phyloP scores from a whole-genome alignment of 371 early-diverging fungal genomes.

The Entomophthora muscae region DNA sequence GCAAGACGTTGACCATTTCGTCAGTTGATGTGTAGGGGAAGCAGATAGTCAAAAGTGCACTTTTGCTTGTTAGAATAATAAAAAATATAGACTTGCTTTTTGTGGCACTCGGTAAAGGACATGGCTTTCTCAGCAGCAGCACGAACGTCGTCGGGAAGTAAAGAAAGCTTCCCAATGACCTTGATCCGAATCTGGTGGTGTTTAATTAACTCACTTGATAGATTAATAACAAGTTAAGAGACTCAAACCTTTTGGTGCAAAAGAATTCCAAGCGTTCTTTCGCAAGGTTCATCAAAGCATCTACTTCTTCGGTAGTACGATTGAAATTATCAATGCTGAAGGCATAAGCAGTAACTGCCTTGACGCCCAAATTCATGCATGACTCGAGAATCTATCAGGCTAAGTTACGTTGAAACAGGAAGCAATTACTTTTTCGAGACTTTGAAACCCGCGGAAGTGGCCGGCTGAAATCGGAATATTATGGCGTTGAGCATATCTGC shows the following conservation, averaged over 20 bases:
- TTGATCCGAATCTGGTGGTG: slow-evolving; percentile 54
- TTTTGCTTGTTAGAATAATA: neutral
- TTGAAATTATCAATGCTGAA: slow-evolving; percentile 97
- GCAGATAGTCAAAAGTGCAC: slow-evolving; percentile 80
- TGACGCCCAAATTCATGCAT: slow-evolving; percentile 70
- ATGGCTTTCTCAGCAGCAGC: slow-evolving; percentile 37
- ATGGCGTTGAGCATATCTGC: slow-evolving; percentile 66
- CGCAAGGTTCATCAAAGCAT: slow-evolving; percentile 72
- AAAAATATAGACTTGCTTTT: slow-evolving; percentile 20
- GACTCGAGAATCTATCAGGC: slow-evolving; percentile 52
- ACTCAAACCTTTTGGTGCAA: slow-evolving; percentile 40
- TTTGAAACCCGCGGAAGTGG: slow-evolving; percentile 67
- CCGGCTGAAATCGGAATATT: slow-evolving; percentile 40
- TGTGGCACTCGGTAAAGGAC: slow-evolving; percentile 47
- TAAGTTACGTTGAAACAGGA: slow-evolving; percentile 7
- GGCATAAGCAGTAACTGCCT: slow-evolving; percentile 90
- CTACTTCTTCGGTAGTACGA: slow-evolving; percentile 78
- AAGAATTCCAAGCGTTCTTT: slow-evolving; percentile 54
- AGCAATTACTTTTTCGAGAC: slow-evolving; percentile 47
- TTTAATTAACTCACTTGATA: slow-evolving; percentile 48
- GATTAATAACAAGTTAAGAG: neutral
- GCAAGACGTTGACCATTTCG: slow-evolving; percentile 48
- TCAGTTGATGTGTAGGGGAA: slow-evolving; percentile 93
- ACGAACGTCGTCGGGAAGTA: slow-evolving; percentile 47
- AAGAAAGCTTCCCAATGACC: slow-evolving; percentile 60